Conservation (phyloP, 2,329 filamentous ascomycete species). For the Allantophomopsis lycopodina region DNA sequence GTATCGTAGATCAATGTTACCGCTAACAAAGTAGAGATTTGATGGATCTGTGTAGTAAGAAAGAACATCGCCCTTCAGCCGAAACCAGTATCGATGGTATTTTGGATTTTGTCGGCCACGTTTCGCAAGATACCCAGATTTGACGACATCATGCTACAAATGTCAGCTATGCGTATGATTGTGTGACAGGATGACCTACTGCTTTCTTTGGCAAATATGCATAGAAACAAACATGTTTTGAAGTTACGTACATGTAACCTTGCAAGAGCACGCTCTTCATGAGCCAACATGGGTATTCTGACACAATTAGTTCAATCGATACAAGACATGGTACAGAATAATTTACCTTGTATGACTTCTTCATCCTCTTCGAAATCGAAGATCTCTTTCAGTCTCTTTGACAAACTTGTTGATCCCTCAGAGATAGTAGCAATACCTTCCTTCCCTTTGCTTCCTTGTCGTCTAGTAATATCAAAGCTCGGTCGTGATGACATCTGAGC, state of each 20-base stretch:
- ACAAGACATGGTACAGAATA: not conserved
- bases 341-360: conserved; percentile 62
- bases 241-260: conserved; percentile 91
- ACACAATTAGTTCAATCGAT: conserved; percentile 6
- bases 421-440: conserved; percentile 5
- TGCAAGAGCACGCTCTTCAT: conserved; percentile 84
- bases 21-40: conserved; percentile 81
- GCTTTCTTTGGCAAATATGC: conserved; percentile 92
- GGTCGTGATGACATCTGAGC: conserved; percentile 46
- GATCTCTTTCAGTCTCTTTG: conserved; percentile 65
- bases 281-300: conserved; percentile 88
- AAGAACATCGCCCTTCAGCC: conserved; percentile 79
- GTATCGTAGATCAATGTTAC: conserved; percentile 84
- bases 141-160: conserved; percentile 54
- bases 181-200: conserved; percentile 30
- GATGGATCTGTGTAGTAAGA: conserved; percentile 78
- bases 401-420: conserved; percentile 37
- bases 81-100: conserved; percentile 88
- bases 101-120: conserved; percentile 77
- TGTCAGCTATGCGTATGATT: conserved; percentile 9
- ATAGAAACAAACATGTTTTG: conserved; percentile 91
- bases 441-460: conserved; percentile 11
- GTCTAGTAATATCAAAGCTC: conserved; percentile 35
- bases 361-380: conserved; percentile 74
- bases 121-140: conserved; percentile 81